phyloP scores from a whole-genome alignment of 1,284 basidiomycete species.

The Cronartium ribicola region DNA sequence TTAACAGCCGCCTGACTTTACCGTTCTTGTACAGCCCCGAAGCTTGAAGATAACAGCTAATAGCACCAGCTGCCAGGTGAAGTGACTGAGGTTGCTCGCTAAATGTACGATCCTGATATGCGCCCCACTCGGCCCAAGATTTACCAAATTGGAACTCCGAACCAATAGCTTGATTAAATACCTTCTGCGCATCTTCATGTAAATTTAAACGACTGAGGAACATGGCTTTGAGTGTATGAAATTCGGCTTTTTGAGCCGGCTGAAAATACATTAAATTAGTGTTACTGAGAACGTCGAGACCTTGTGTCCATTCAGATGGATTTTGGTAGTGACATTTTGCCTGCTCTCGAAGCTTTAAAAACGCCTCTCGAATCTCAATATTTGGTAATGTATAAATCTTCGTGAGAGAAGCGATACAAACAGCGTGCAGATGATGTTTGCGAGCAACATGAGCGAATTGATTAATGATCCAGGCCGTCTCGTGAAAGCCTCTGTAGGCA shows the following conservation, averaged over 20 bases:
- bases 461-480: conserved; percentile 99
- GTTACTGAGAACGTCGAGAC: conserved; percentile 97
- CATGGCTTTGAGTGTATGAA: conserved; percentile 99
- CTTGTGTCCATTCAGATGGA: conserved; percentile 84
- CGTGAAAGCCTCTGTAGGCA: conserved; percentile 97
- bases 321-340: conserved; percentile 99
- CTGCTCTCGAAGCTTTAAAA: conserved; percentile 96
- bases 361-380: conserved; percentile 99
- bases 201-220: conserved; percentile 86
- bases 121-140: conserved; percentile 98
- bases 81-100: conserved; percentile 65
- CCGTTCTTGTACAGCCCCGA: conserved; percentile 91
- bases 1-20: conserved; percentile 85
- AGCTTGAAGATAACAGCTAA: conserved; percentile 96
- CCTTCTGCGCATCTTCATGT: conserved; percentile 83
- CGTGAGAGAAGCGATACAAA: conserved; percentile 89
- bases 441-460: conserved; percentile 98
- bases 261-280: conserved; percentile 99
- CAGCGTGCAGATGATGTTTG: conserved; percentile 92
- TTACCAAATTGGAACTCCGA: conserved; percentile 92
- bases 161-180: conserved; percentile 92
- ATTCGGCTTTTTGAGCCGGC: conserved; percentile 89
- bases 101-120: conserved; percentile 89
- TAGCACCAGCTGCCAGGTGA: conserved; percentile 78
- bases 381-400: conserved; percentile 99